Conservation (phyloP, 2,329 filamentous ascomycete species). For the Epichloe festucae region DNA sequence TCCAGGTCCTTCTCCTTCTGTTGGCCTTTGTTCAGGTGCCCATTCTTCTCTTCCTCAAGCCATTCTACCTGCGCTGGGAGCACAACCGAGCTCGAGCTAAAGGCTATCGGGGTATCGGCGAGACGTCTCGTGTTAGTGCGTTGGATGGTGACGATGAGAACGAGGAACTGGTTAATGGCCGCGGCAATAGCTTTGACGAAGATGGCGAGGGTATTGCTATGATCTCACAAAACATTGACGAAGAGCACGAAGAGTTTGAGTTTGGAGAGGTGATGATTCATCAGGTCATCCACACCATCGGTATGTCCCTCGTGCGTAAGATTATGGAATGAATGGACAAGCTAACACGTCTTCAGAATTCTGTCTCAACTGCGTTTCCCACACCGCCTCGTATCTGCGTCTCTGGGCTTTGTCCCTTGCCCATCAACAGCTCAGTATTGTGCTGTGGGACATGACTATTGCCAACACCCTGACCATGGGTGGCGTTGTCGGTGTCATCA, state of each 20-base stretch:
- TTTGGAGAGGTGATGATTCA: constrained; percentile 98
- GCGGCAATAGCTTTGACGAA: constrained; percentile 45
- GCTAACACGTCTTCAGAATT: constrained; percentile 54
- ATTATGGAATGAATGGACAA: background rate
- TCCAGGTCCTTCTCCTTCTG: constrained; percentile 70
- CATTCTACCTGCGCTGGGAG: constrained; percentile 87
- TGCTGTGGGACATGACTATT: constrained; percentile 94
- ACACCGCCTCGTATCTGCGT: constrained; percentile 96
- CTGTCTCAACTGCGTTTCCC: constrained; percentile 96
- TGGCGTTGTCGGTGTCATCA: constrained; percentile 59
- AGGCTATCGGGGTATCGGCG: constrained; percentile 88
- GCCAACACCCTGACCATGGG: constrained; percentile 56
- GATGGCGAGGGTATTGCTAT: constrained; percentile 76
- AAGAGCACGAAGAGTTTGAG: constrained; percentile 92
- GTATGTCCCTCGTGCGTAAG: constrained; percentile 36
- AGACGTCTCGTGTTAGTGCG: constrained; percentile 76
- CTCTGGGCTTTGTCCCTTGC: constrained; percentile 95
- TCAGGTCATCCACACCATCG: constrained; percentile 96
- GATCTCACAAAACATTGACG: constrained; percentile 75
- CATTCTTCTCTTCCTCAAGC: constrained; percentile 85
- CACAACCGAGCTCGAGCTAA: constrained; percentile 77
- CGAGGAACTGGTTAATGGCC: constrained; percentile 36
- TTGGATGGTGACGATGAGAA: constrained; percentile 78
- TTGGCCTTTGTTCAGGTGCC: constrained; percentile 81
- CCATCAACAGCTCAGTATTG: constrained; percentile 92